Conservation (phyloP, 1,284 basidiomycete genomes). For the Pseudozyma sp. region DNA sequence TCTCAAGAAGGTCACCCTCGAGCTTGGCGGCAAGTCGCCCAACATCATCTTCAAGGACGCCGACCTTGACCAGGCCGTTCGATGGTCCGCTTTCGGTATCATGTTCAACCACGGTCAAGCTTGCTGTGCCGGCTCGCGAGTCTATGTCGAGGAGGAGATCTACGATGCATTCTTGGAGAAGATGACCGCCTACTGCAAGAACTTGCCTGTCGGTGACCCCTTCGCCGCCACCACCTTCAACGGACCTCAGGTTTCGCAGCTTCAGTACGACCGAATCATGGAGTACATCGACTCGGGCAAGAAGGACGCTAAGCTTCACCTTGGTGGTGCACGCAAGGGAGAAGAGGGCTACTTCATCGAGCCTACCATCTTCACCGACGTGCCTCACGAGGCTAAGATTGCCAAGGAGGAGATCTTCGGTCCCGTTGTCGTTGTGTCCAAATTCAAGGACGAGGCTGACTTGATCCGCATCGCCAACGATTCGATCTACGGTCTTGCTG, state of each 20-base stretch:
- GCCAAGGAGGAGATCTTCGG: slow-evolving; percentile 82
- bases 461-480: slow-evolving; percentile 83
- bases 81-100: slow-evolving; percentile 83
- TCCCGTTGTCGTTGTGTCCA: slow-evolving; percentile 76
- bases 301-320: slow-evolving; percentile 78
- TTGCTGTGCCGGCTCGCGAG: slow-evolving; percentile 78
- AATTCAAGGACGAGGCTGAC: slow-evolving; percentile 72
- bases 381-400: slow-evolving; percentile 75
- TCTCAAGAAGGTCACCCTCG: slow-evolving; percentile 86
- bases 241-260: slow-evolving; percentile 84
- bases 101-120: slow-evolving; percentile 75
- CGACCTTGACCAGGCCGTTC: slow-evolving; percentile 70
- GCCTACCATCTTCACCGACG: slow-evolving; percentile 74
- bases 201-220: slow-evolving; percentile 81
- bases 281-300: slow-evolving; percentile 87
- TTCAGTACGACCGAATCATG: slow-evolving; percentile 91
- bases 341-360: slow-evolving; percentile 74
- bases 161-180: slow-evolving; percentile 77
- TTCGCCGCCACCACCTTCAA: slow-evolving; percentile 80
- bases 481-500: slow-evolving; percentile 84
- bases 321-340: slow-evolving; percentile 78
- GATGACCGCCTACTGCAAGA: slow-evolving; percentile 73
- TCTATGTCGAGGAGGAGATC: slow-evolving; percentile 77
- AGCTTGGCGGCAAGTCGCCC: slow-evolving; percentile 84
- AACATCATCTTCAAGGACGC: slow-evolving; percentile 80